Evolutionary conservation across 2,329 filamentous ascomycete species (phyloP).

Genomic region (Hymenoscyphus infarciens): DNA sequence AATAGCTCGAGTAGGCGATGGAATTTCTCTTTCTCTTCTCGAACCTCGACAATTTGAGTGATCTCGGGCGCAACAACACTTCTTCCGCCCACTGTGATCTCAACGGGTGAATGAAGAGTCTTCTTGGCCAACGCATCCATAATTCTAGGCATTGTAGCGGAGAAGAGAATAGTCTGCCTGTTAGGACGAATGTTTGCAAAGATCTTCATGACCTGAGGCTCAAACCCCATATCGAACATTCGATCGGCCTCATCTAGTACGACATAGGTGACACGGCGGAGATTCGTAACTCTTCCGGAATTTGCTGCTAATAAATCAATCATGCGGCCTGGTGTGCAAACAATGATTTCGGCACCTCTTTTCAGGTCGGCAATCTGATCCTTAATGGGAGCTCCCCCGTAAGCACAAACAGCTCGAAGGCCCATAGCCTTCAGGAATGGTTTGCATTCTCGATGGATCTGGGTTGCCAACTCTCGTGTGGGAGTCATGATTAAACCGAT

Average conservation of each 20-base stretch:
- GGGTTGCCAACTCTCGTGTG: slow-evolving; percentile 86
- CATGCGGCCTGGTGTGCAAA: slow-evolving; percentile 91
- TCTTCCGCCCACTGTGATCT: slow-evolving; percentile 87
- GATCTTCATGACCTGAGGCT: slow-evolving; percentile 97
- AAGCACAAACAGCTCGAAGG: slow-evolving; percentile 84
- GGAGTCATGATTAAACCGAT: slow-evolving; percentile 89
- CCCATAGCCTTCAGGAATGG: slow-evolving; percentile 86
- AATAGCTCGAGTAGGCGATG: slow-evolving; percentile 78
- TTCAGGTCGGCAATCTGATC: slow-evolving; percentile 97
- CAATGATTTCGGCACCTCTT: slow-evolving; percentile 89
- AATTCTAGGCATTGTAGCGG: slow-evolving; percentile 90
- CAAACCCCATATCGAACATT: slow-evolving; percentile 99
- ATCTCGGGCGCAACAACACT: slow-evolving; percentile 89
- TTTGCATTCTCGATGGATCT: slow-evolving; percentile 93
- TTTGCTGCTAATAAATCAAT: slow-evolving; percentile 94
- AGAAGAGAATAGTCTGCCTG: slow-evolving; percentile 91
- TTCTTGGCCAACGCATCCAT: slow-evolving; percentile 91
- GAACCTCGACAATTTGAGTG: slow-evolving; percentile 86
- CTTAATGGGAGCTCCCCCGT: slow-evolving; percentile 92
- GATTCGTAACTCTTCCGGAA: slow-evolving; percentile 87
- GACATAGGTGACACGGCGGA: slow-evolving; percentile 85
- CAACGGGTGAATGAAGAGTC: slow-evolving; percentile 76
- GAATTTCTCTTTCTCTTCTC: slow-evolving; percentile 80
- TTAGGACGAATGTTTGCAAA: slow-evolving; percentile 88
- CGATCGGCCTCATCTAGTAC: slow-evolving; percentile 96